Evolutionary conservation across 2,329 filamentous ascomycete species (phyloP).

Genomic region (Rhynchosporium agropyri): DNA sequence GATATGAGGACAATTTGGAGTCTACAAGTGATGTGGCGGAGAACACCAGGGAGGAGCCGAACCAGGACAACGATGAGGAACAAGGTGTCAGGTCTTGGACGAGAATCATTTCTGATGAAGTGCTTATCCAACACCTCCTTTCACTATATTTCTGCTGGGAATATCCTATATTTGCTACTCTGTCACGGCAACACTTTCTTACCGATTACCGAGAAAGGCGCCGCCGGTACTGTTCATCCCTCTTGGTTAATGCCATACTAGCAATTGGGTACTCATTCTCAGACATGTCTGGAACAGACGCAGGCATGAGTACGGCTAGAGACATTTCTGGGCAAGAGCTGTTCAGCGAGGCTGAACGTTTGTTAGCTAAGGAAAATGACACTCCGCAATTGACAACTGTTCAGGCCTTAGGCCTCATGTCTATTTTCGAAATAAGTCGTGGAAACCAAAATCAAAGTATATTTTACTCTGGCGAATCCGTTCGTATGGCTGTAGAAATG

Average conservation of each 20-base stretch:
- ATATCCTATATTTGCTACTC: conserved; percentile 73
- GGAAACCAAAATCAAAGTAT: conserved; percentile 73
- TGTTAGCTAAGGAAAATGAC: conserved; percentile 55
- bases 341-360: conserved; percentile 67
- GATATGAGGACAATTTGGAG: no score
- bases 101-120: conserved; percentile 57
- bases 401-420: conserved; percentile 76
- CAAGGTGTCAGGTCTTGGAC: conserved; percentile 53
- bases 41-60: not conserved
- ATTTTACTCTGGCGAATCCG: conserved; percentile 72
- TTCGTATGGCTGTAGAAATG: conserved; percentile 65
- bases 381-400: conserved; percentile 69
- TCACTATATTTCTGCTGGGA: conserved; percentile 75
- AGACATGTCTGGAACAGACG: conserved; percentile 63
- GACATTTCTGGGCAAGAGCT: conserved; percentile 71
- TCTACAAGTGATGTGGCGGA: no score
- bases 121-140: conserved; percentile 64
- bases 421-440: conserved; percentile 71
- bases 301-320: conserved; percentile 59
- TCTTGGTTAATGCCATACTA: conserved; percentile 39
- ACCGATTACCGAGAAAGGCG: conserved; percentile 32
- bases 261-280: conserved; percentile 70
- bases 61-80: not conserved
- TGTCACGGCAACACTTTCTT: conserved; percentile 53
- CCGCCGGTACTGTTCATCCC: conserved; percentile 46